Percentiles rank a stretch among this genome's conserved stretches.
These are phyloP conservation scores for Blastobotrys ciferrii DNA, from an alignment of 1,139 yeast species.

Conservation along the genomic window DNA sequence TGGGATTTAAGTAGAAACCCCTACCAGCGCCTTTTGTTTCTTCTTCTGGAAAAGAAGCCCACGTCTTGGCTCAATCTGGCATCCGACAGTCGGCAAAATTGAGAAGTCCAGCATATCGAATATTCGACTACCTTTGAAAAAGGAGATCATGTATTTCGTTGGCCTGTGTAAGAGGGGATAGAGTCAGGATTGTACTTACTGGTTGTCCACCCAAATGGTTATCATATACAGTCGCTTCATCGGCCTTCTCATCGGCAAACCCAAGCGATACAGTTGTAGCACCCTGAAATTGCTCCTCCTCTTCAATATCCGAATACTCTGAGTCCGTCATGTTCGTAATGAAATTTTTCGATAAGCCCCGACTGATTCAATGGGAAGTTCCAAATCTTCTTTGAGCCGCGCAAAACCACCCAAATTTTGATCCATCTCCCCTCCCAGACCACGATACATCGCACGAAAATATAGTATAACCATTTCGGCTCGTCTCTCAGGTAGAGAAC, in stretches of 20 bases:
- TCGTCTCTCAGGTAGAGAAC: too few species aligned
- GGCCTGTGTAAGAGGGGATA: too few species aligned
- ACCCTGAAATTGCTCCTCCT: slow-evolving; percentile 23
- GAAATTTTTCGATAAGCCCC: background rate
- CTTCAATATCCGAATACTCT: slow-evolving; percentile 22
- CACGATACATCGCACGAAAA: slow-evolving; percentile 1
- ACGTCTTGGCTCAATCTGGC: too few species aligned
- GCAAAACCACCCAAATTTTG: background rate
- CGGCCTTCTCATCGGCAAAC: slow-evolving; percentile 42
- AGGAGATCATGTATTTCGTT: too few species aligned
- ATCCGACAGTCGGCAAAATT: too few species aligned
- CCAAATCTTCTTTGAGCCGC: background rate
- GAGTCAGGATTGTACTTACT: too few species aligned
- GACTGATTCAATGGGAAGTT: background rate
- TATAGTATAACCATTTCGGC: too few species aligned
- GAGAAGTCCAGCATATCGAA: too few species aligned
- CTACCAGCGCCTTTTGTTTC: too few species aligned
- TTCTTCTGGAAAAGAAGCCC: too few species aligned
- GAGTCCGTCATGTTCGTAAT: slow-evolving; percentile 24
- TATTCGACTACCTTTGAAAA: too few species aligned
- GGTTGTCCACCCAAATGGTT: slow-evolving; percentile 81
- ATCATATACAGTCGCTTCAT: slow-evolving; percentile 61
- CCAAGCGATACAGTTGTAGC: slow-evolving; percentile 60
- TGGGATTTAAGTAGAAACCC: too few species aligned
- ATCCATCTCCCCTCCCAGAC: background rate